Evolutionary conservation across 1,139 yeast species (phyloP).

Genomic region (Taphrina flavorubra): DNA sequence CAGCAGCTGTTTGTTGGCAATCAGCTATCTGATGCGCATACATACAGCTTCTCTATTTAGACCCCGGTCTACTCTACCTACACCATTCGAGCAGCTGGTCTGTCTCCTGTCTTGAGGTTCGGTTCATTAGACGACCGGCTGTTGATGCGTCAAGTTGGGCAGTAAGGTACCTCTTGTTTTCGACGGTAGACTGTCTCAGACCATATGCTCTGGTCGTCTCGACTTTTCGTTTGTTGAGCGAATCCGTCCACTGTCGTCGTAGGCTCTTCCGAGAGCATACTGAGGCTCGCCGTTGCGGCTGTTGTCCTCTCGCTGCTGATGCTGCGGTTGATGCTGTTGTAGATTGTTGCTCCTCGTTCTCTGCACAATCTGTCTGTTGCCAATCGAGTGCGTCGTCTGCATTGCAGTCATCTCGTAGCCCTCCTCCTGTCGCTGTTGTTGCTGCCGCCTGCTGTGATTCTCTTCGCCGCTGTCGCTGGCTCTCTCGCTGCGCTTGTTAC

Average conservation of each 20-base stretch:
- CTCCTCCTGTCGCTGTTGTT: background rate
- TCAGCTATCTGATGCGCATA: no score
- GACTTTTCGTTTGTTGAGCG: constrained; percentile 4
- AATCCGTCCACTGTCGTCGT: constrained; percentile 7
- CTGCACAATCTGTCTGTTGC: constrained; percentile 15
- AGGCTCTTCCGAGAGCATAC: constrained; percentile 12
- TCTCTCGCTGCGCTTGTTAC: background rate
- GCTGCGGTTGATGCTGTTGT: background rate
- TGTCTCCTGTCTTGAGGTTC: no score
- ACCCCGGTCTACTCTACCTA: no score
- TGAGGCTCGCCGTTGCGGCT: constrained; percentile 17
- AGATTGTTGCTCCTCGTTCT: constrained; percentile 1
- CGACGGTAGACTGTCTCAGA: background rate
- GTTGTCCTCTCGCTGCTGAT: constrained; percentile 6
- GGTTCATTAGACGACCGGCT: no score
- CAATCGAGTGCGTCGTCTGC: constrained; percentile 6
- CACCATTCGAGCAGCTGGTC: no score
- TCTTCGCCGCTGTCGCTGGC: background rate
- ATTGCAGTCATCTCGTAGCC: constrained; percentile 12
- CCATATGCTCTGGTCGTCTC: constrained; percentile 19
- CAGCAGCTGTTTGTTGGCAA: no score
- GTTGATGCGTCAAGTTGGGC: no score
- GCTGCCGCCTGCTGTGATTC: background rate
- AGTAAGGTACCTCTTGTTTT: no score
- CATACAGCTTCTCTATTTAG: no score